A percentile compares a stretch with the other conserved stretches of the same genome.
Evolutionary conservation across 2,329 filamentous ascomycete genomes (phyloP).

Genomic region (Aspergillus latus): DNA sequence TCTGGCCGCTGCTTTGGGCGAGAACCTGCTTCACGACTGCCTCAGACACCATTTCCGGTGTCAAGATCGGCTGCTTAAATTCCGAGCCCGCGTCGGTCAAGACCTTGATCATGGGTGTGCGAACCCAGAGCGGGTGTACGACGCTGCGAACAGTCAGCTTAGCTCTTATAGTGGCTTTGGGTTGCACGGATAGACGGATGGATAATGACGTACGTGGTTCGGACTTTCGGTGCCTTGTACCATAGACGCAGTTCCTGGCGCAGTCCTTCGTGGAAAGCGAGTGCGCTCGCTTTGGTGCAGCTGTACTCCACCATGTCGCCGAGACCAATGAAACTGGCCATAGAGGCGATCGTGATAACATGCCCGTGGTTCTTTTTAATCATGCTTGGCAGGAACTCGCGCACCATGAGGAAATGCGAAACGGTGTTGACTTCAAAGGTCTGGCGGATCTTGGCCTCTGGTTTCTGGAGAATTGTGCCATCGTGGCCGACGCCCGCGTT

Average conservation of each 20-base stretch:
- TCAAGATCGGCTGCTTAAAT: slow-evolving; percentile 38
- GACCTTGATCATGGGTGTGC: slow-evolving; percentile 48
- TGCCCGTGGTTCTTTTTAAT: slow-evolving; percentile 54
- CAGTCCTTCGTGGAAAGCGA: slow-evolving; percentile 55
- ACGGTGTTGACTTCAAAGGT: slow-evolving; percentile 56
- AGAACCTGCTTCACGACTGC: slow-evolving; percentile 54
- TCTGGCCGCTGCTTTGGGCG: slow-evolving; percentile 49
- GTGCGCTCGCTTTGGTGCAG: slow-evolving; percentile 52
- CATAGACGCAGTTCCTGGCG: slow-evolving; percentile 38
- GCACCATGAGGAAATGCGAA: slow-evolving; percentile 51
- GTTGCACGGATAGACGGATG: neutral
- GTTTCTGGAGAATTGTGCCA: slow-evolving; percentile 49
- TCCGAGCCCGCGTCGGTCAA: slow-evolving; percentile 32
- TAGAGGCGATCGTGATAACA: slow-evolving; percentile 56
- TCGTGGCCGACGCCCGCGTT: slow-evolving; percentile 52
- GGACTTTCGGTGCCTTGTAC: slow-evolving; percentile 40
- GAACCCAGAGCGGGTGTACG: slow-evolving; percentile 46
- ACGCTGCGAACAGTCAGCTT: slow-evolving; percentile 21
- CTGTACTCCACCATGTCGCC: slow-evolving; percentile 55
- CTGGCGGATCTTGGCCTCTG: slow-evolving; percentile 45
- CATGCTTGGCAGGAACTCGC: slow-evolving; percentile 56
- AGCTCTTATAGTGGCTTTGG: neutral
- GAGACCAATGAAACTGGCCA: slow-evolving; percentile 51
- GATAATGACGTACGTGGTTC: slow-evolving; percentile 33
- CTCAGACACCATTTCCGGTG: slow-evolving; percentile 44